These are phyloP conservation scores for Trypanosoma cruzi DNA, from an alignment of 208 protist species.

Conservation along the genomic window DNA sequence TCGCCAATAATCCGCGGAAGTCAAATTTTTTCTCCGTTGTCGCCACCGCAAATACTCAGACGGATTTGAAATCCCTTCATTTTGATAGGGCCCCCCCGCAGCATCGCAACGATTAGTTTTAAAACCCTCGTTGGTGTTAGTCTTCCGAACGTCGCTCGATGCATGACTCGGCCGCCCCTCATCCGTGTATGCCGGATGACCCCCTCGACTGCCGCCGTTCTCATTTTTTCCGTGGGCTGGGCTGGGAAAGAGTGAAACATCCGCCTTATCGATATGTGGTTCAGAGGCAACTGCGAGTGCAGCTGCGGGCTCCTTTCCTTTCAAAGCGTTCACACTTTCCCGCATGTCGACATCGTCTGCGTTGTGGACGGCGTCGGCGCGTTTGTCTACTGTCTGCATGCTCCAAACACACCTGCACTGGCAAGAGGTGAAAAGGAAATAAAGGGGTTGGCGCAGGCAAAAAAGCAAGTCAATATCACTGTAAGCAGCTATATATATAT, in stretches of 20 bases:
- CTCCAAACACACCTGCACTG: no score
- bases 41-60: not conserved
- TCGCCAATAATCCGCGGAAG: slow-evolving; percentile 24
- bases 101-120: not conserved
- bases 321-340: not conserved
- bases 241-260: not conserved
- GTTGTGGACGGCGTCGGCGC: not conserved
- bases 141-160: no score
- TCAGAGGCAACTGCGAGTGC: not conserved
- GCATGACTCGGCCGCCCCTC: no score
- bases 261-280: not conserved
- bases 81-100: not conserved
- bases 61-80: not conserved
- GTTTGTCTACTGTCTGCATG: not conserved
- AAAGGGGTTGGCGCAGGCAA: no score
- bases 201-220: no score
- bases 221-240: no score
- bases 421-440: no score
- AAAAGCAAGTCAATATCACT: no score
- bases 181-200: no score
- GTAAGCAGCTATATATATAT: no score
- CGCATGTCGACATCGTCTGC: not conserved
- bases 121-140: not conserved
- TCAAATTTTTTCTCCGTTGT: not conserved
- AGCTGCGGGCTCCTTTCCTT: not conserved